phyloP scores from a whole-genome alignment of 2,329 filamentous ascomycete genomes.

The Xylariaceae sp. region DNA sequence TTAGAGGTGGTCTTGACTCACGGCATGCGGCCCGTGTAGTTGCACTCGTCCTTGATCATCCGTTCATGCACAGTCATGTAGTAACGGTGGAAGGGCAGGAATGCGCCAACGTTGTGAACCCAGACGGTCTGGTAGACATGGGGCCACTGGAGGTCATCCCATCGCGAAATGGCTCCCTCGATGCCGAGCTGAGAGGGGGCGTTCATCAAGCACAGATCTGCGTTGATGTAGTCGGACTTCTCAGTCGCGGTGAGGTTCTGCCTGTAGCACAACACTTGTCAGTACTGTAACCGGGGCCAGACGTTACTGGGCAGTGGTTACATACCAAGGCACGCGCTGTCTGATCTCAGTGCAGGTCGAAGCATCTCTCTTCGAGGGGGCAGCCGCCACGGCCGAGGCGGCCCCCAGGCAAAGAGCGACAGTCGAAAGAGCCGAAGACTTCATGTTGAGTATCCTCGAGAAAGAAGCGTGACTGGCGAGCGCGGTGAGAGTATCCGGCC shows the following conservation, averaged over 20 bases:
- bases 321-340: background rate
- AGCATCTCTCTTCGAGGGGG: constrained; percentile 2
- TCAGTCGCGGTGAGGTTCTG: constrained; percentile 1
- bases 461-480: background rate
- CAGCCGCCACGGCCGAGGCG: constrained; percentile 1
- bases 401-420: constrained; percentile 1
- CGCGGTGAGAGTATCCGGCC: background rate
- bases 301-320: background rate
- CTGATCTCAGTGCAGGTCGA: constrained; percentile 4
- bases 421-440: background rate
- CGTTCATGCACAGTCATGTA: constrained; percentile 25
- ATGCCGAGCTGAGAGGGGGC: constrained; percentile 1
- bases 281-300: background rate
- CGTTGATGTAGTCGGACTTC: constrained; percentile 6
- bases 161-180: constrained; percentile 3
- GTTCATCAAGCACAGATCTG: constrained; percentile 8
- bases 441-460: background rate
- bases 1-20: too few species aligned
- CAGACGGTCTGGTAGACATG: constrained; percentile 5
- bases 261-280: too few species aligned
- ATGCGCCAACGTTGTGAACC: constrained; percentile 12
- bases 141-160: constrained; percentile 9
- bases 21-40: constrained; percentile 17
- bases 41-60: constrained; percentile 25
- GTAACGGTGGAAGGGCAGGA: constrained; percentile 29